phyloP scores from a whole-genome alignment of 805 yeast species.

The Wickerhamiella australiensis region DNA sequence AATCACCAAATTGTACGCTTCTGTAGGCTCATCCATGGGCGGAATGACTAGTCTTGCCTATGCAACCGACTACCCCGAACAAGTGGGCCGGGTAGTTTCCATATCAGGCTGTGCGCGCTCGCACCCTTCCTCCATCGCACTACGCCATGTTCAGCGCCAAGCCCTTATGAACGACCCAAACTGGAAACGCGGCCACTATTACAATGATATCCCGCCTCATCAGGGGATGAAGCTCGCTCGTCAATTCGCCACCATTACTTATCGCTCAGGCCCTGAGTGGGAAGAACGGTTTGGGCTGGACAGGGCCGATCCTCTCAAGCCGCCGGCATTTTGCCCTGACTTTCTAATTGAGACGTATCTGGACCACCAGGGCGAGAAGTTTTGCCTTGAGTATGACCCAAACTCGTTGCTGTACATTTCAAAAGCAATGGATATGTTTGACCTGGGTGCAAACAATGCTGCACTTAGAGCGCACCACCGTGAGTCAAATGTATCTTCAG shows the following conservation, averaged over 20 bases:
- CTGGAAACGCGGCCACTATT: slow-evolving; percentile 86
- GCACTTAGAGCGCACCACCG: slow-evolving; percentile 10
- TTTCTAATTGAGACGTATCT: slow-evolving; percentile 83
- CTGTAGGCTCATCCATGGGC: slow-evolving; percentile 92
- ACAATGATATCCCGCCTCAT: slow-evolving; percentile 74
- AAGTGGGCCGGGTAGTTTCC: slow-evolving; percentile 60
- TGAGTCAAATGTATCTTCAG: background rate
- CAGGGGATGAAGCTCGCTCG: slow-evolving; percentile 90
- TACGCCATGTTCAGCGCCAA: slow-evolving; percentile 86
- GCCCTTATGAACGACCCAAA: slow-evolving; percentile 89
- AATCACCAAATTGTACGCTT: slow-evolving; percentile 54
- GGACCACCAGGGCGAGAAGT: slow-evolving; percentile 92
- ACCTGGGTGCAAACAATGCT: slow-evolving; percentile 39
- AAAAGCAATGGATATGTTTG: slow-evolving; percentile 92
- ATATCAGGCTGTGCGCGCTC: slow-evolving; percentile 89
- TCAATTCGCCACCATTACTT: slow-evolving; percentile 87
- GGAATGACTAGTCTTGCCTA: slow-evolving; percentile 94
- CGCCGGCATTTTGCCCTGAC: slow-evolving; percentile 88
- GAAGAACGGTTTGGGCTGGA: slow-evolving; percentile 83
- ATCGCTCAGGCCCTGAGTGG: slow-evolving; percentile 96
- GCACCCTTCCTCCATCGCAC: slow-evolving; percentile 87
- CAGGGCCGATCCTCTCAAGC: slow-evolving; percentile 61
- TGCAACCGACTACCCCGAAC: slow-evolving; percentile 70
- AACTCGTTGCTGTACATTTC: slow-evolving; percentile 77
- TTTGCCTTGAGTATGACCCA: slow-evolving; percentile 82